phyloP scores from a whole-genome alignment of 2,329 filamentous ascomycete species.

The Paecilomyces niveus region DNA sequence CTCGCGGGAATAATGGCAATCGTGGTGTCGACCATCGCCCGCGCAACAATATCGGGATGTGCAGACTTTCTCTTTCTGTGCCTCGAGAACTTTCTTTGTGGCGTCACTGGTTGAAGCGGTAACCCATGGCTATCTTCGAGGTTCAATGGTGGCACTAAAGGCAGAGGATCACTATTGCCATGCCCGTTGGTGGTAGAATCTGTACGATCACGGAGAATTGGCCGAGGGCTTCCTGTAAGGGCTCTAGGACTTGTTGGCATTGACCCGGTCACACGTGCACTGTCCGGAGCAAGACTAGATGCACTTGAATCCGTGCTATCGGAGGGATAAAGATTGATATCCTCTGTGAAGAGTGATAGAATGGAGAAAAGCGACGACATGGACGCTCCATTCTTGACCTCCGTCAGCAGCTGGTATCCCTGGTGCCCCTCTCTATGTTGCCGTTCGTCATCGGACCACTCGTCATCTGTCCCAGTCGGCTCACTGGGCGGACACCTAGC shows the following conservation, averaged over 20 bases:
- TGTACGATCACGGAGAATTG: conserved; percentile 13
- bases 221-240: conserved; percentile 21
- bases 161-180: conserved; percentile 33
- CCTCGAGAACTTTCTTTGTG: conserved; percentile 13
- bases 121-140: conserved; percentile 47
- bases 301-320: conserved; percentile 43
- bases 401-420: conserved; percentile 88
- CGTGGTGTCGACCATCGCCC: conserved; percentile 91
- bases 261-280: conserved; percentile 29
- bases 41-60: conserved; percentile 94
- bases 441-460: conserved; percentile 64
- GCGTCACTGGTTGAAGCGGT: conserved; percentile 20
- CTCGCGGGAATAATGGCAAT: conserved; percentile 97
- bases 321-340: conserved; percentile 69
- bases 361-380: conserved; percentile 99
- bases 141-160: conserved; percentile 67
- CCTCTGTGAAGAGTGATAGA: conserved; percentile 92
- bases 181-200: conserved; percentile 13
- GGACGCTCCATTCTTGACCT: conserved; percentile 94
- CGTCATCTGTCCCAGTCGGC: conserved; percentile 33
- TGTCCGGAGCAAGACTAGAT: conserved; percentile 26
- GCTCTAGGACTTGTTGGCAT: conserved; percentile 30
- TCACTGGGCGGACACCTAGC: conserved; percentile 30
- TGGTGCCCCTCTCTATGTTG: conserved; percentile 56
- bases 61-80: conserved; percentile 58